Evolutionary conservation across 2,329 filamentous ascomycete genomes (phyloP), one percentile per base, ranked within the genome.

Genomic region (Colletotrichum australisinense): DNA sequence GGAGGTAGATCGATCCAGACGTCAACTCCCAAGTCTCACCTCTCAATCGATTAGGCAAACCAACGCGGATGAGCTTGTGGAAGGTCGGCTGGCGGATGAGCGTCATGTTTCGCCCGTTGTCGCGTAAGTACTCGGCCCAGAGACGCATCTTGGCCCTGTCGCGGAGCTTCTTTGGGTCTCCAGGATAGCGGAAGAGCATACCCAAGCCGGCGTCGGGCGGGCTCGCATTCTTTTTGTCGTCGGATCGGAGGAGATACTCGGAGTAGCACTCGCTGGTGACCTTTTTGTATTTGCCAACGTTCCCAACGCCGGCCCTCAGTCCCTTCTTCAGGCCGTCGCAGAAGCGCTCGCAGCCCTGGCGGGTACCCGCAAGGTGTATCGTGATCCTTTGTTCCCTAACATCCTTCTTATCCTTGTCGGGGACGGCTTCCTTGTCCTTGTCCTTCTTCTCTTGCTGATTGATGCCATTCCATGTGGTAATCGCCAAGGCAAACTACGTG

Each of bases 21-120:
- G 95, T 94, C 75, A 98, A 86, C 83, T 99, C 97, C 97, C 97
- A 99, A 63, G 97, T 93, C 84, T 99, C 97, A 56, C 97, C 97
- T 75, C 97, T 89, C 62, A 99, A 87, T 59, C 97, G 90, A 83
- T 99, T 99, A 0, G 97, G 97, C 73, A 99, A 87, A 75, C 97
- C 97, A 76, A 99, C 97, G 66, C 97, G 92, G 76, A 99, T 98
- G 63, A 99, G 90, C 82, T 98, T 98, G 85, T 98, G 97, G 79
- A 98, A 98, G 30, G 97, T 98, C 4, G 97, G 96, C 81, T 99
- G 97, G 70, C 97, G 93, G 72, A 99, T 93, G 65, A 99, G 85
- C 1, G 95, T 98, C 67, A 93, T 90, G 83, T 98, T 98, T 70
- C 97, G 92, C 63, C 97, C 97, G 80, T 98, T 98, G 81, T 98